Evolutionary conservation across 2,329 filamentous ascomycete genomes (phyloP), one percentile per base, ranked within the genome.

Genomic region (Aspergillus hortae): DNA sequence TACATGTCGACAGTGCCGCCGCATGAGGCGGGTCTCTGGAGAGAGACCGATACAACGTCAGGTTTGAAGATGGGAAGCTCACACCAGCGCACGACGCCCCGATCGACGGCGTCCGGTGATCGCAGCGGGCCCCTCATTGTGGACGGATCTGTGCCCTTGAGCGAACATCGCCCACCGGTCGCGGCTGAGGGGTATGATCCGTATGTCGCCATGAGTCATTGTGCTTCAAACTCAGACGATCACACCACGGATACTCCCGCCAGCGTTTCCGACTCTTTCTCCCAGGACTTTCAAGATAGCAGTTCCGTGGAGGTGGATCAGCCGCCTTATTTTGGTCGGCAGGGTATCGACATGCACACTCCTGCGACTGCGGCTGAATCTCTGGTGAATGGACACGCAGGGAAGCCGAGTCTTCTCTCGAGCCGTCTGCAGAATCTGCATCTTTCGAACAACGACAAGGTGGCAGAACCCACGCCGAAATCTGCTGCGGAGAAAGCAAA

Each of bases 141-240:
- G 5, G 75, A 78, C 62, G 76, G 76, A 6, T 77, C 75, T 12
- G 68, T 75, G 27, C 69, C 70, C 30, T 66, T 61, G 2, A 71
- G 65, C 56, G 73, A 75, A 44, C 61, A 61, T 21, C 68, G 68
- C 25, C 56, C 66, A 23, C 59, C 66, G n/a, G 59, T 63, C 51
- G 54, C 63, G 6, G 61, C 67, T 17, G 70, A 74, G 17, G 58
- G 65, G 38, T 63, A 67, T 33, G 72, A 74, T 49, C 67, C 67
- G 5, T 70, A 70, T 42, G 62, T 62, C 19, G 57, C 67, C 4
- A 63, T 68, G 49, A 72, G 67, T 43, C 67, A 73, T 51, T 74
- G 71, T 56, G 70, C 68, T 7, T 74, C 74, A 9, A 71, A 67
- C 17, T 74, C 70, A 5, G 72, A 74, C 52, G 71, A 71, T 21